Conservation (phyloP, 306 rosid species). For the Quercus agrifolia region DNA sequence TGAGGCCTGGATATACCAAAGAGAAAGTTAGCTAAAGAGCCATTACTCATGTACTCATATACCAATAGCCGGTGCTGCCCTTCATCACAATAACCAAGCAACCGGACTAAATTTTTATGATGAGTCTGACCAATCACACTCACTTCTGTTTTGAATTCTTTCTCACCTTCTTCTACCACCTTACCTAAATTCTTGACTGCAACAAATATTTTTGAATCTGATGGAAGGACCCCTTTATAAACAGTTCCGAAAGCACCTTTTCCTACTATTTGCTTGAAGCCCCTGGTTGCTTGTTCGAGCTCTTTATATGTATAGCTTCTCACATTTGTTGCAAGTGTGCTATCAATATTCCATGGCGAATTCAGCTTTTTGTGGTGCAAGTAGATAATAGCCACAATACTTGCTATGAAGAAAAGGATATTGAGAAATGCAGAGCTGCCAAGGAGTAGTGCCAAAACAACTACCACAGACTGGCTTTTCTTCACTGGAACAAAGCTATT, state of each 20-base stretch:
- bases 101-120: conserved; percentile 23
- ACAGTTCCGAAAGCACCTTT: conserved; percentile 27
- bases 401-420: not conserved
- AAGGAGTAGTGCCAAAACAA: conserved; percentile 19
- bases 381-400: not conserved
- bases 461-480: conserved; percentile 1
- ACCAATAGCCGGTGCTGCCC: not conserved
- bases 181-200: conserved; percentile 35
- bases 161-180: conserved; percentile 33
- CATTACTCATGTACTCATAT: conserved; percentile 18
- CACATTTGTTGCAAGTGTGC: not conserved
- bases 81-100: conserved; percentile 24
- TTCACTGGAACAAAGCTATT: not conserved
- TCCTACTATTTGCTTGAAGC: conserved; percentile 26
- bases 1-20: conserved; percentile 20
- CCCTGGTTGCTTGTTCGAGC: conserved; percentile 22
- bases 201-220: conserved; percentile 13
- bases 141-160: conserved; percentile 38
- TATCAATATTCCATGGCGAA: not conserved
- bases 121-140: conserved; percentile 28
- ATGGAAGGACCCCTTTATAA: conserved; percentile 27
- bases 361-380: not conserved
- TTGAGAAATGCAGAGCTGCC: conserved; percentile 30
- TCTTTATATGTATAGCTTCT: conserved; percentile 7
- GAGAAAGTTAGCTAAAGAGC: conserved; percentile 7